Base-by-base conservation (phyloP, 2,329 filamentous ascomycete genomes). In the Arthroderma sp. region DNA sequence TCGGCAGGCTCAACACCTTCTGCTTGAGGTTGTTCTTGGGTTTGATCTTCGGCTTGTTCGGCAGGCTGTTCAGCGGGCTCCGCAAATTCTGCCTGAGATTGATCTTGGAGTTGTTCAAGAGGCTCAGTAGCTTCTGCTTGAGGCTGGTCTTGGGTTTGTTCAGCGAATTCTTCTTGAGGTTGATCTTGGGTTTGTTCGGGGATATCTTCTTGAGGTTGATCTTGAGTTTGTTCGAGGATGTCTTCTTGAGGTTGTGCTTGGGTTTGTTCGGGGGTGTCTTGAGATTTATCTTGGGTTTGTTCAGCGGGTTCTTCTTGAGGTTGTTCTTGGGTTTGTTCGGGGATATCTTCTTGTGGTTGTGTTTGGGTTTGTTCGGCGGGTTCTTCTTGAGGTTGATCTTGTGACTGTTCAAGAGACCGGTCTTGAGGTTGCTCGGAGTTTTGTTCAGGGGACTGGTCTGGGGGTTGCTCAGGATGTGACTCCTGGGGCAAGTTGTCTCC, bases 281-380 rank as follows among this genome's bases (percentile, higher is more conserved):
- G 8, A 38, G 7, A 9, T 42, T 11, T 5, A 22, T 29, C 9
- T 47, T 36, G 33, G 15, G 15, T 27, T 27, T 31, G 36, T 29
- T 39, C 36, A 15, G 29, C 40, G n/a, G 34, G 10, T 39, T 47
- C 9, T 22, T 40, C 29, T 45, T 47, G 32, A 31, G 36, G 38
- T 44, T 42, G 36, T 37, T 47, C 34, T 45, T 31, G 22, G 36
- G 36, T n/a, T 38, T 7, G 36, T n/a, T 38, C 36, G 5, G 36
- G 36, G 29, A n/a, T 28, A 27, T 40, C 10, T 22, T 46, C 44
- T 41, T 29, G 8, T 1, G 15, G 32, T 36, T n/a, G 10, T 11
- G 10, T 32, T 27, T 41, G 39, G n/a, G 22, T 29, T 11, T 32
- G 27, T 9, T 39, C 34, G 22, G 36, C 15, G 28, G 34, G 15